Percentiles rank a stretch among this genome's conserved stretches.
Evolutionary conservation across 768 basidiomycete genomes (phyloP).

Genomic region (Hysterangium stoloniferum): DNA sequence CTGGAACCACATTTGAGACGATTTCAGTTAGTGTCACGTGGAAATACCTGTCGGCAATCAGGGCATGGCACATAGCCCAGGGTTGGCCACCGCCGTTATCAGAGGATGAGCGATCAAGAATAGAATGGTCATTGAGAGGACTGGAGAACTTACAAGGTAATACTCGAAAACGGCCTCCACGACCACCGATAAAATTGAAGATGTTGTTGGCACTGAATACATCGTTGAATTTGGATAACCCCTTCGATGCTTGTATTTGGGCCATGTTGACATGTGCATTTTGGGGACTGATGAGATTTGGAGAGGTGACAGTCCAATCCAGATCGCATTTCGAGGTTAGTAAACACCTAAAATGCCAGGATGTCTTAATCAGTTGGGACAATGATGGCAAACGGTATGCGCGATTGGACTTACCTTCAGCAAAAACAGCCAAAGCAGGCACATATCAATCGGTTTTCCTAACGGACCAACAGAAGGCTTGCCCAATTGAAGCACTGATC

Average conservation of each 20-base stretch:
- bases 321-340: constrained; percentile 16
- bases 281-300: constrained; percentile 33
- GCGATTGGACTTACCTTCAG: constrained; percentile 24
- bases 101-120: constrained; percentile 14
- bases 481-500: constrained; percentile 24
- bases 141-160: constrained; percentile 19
- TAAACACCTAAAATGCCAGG: constrained; percentile 21
- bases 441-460: constrained; percentile 27
- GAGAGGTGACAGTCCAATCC: constrained; percentile 27
- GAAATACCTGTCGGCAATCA: constrained; percentile 31
- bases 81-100: constrained; percentile 30
- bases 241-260: constrained; percentile 36
- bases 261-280: constrained; percentile 30
- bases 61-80: constrained; percentile 33
- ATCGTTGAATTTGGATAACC: constrained; percentile 18
- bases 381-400: constrained; percentile 22
- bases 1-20: constrained; percentile 23
- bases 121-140: constrained; percentile 26
- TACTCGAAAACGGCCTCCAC: constrained; percentile 16
- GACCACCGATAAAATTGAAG: constrained; percentile 26
- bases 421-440: constrained; percentile 30
- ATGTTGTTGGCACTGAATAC: constrained; percentile 24
- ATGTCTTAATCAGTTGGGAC: constrained; percentile 20
- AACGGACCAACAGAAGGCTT: constrained; percentile 17
- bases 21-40: constrained; percentile 18